phyloP scores from a whole-genome alignment of 2,329 filamentous ascomycete species.

The Phyllachora maydis region DNA sequence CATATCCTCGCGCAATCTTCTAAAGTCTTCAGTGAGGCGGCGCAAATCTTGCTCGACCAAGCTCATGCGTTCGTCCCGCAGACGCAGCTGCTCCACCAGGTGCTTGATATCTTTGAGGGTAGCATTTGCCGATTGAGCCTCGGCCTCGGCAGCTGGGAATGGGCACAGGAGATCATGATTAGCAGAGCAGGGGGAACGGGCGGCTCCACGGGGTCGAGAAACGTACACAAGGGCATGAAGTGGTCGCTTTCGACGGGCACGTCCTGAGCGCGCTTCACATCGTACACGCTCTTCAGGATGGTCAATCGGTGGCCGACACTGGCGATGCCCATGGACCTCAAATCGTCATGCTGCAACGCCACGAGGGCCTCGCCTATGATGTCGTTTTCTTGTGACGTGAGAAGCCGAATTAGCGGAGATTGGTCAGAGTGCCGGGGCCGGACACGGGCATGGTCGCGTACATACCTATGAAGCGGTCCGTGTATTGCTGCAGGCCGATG shows the following conservation, averaged over 20 bases:
- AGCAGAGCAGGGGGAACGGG: conserved; percentile 2
- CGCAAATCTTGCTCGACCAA: conserved; percentile 67
- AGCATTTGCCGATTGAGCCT: conserved; percentile 66
- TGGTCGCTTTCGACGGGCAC: conserved; percentile 81
- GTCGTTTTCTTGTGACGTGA: conserved; percentile 50
- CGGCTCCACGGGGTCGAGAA: conserved; percentile 1
- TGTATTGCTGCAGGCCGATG: conserved; percentile 66
- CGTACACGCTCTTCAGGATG: conserved; percentile 89
- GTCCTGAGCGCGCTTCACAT: conserved; percentile 86
- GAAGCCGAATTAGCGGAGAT: conserved; percentile 1
- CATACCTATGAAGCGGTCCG: conserved; percentile 46
- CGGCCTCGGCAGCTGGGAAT: conserved; percentile 61
- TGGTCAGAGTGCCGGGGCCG: too few species aligned
- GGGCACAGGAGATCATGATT: conserved; percentile 2
- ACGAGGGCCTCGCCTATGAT: conserved; percentile 85
- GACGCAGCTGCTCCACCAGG: conserved; percentile 70
- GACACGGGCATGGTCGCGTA: neutral
- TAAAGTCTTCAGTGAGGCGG: conserved; percentile 72
- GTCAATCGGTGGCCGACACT: conserved; percentile 90
- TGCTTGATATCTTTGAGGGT: conserved; percentile 87
- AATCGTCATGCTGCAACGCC: conserved; percentile 72
- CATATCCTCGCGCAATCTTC: conserved; percentile 74
- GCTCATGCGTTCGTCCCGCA: conserved; percentile 79
- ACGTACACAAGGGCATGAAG: conserved; percentile 79
- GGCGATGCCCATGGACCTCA: conserved; percentile 83